Evolutionary conservation across 225 moss, liverwort and hornwort species (phyloP), one percentile per base, ranked within the genome.

Genomic region (Anthoceros angustus): DNA sequence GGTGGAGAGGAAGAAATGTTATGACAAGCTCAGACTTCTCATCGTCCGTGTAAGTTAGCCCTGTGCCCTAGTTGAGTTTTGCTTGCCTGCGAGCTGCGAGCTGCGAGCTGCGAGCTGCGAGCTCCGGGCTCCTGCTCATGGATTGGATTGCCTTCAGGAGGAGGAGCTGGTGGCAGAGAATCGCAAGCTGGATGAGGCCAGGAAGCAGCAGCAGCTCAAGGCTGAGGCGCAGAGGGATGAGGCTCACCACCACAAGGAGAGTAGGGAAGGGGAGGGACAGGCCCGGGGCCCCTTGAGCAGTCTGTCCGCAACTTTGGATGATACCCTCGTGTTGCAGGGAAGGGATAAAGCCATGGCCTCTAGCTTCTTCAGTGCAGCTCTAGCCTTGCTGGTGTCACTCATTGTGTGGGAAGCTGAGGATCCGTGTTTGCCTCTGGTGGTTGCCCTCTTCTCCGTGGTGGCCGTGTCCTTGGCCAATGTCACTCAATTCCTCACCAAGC

Each of bases 401-500:
- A 81, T 88, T 67, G 83, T 74, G 40, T 81, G 81, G 83, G 81
- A 86, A 66, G 76, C 88, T 23, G 72, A 83, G 81, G 88, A 88
- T 70, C 81, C 86, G 18, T 88, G 88, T 69, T 72, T 75, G 43
- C 88, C 86, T 64, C 71, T 88, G 16, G 80, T 82, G 72, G 21
- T 78, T 62, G 88, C 88, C 48, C 76, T 88, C 66, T 73, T 76
- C 62, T 80, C 66, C 43, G 88, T 88, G 73, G 86, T 88, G 71
- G 81, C 79, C 42, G 73, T 88, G 80, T 88, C 88, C 40, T 65
- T 83, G 65, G 77, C 67, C 39, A 84, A 69, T 64, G 86, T 80
- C 42, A 74, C 83, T 45, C 83, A 76, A 42, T 76, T 82, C 64
- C 71, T 87, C 69, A 75, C 74, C 45, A 84, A 77, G 72, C 46